phyloP scores from a whole-genome alignment of 2,329 filamentous ascomycete genomes.

The Trichoderma citrinoviride region DNA sequence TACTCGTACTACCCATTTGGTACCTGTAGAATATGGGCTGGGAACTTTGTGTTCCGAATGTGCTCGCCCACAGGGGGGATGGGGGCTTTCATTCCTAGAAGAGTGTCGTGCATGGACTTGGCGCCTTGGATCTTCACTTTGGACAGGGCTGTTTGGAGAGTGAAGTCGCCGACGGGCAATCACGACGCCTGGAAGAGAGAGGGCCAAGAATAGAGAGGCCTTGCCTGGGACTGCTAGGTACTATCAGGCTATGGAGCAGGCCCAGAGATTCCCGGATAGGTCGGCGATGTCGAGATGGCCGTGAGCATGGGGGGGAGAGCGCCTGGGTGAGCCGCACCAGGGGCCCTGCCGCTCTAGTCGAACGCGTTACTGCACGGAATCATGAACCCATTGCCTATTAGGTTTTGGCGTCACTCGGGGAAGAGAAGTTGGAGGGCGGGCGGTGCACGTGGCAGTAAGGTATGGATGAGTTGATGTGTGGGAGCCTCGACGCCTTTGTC shows the following conservation, averaged over 20 bases:
- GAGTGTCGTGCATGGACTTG: neutral
- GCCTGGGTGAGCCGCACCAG: slow-evolving; percentile 16
- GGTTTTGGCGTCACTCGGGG: neutral
- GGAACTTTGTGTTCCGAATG: neutral
- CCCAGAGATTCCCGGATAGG: slow-evolving; percentile 9
- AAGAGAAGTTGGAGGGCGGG: slow-evolving; percentile 16
- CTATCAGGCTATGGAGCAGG: neutral
- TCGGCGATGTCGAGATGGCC: slow-evolving; percentile 15
- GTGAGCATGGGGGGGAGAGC: slow-evolving; percentile 8
- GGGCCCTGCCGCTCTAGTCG: slow-evolving; percentile 4
- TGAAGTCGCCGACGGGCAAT: slow-evolving; percentile 5
- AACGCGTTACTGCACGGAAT: slow-evolving; percentile 14
- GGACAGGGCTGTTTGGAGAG: neutral
- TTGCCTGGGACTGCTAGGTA: neutral
- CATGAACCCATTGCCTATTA: neutral
- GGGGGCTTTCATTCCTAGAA: neutral
- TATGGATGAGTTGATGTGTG: neutral
- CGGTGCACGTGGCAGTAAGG: slow-evolving; percentile 13
- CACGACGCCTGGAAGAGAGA: too few species aligned
- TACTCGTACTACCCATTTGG: too few species aligned
- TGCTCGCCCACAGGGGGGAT: neutral
- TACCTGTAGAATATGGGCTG: neutral
- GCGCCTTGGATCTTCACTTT: neutral
- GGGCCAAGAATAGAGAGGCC: neutral
- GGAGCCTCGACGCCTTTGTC: neutral